Evolutionary conservation across 2,329 filamentous ascomycete species (phyloP).

Genomic region (Teratosphaeria epicoccoides): DNA sequence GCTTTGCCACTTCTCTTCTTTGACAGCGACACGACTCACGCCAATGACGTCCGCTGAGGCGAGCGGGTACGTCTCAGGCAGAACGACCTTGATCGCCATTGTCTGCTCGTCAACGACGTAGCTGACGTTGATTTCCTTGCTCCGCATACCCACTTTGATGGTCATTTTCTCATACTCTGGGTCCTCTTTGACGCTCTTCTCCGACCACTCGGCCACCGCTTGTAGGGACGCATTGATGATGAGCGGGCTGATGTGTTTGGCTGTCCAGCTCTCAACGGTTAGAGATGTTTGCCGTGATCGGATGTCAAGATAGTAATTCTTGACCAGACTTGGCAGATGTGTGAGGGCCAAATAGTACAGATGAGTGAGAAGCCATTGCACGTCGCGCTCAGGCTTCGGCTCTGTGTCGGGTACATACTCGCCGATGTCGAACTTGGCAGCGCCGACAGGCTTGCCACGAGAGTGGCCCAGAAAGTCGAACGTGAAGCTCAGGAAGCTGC

Average conservation of each 20-base stretch:
- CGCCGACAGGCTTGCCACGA: constrained; percentile 58
- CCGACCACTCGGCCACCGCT: constrained; percentile 58
- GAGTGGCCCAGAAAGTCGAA: constrained; percentile 79
- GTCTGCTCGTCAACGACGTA: constrained; percentile 83
- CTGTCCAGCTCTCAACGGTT: constrained; percentile 74
- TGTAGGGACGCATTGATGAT: constrained; percentile 56
- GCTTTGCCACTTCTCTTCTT: constrained; percentile 82
- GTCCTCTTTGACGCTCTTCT: constrained; percentile 26
- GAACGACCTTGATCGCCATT: constrained; percentile 68
- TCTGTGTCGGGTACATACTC: constrained; percentile 46
- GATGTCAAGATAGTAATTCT: constrained; percentile 74
- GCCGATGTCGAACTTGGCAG: constrained; percentile 59
- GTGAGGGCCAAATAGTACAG: constrained; percentile 74
- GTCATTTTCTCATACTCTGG: constrained; percentile 44
- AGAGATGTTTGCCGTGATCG: constrained; percentile 67
- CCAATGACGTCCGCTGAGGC: constrained; percentile 66
- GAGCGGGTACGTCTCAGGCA: constrained; percentile 75
- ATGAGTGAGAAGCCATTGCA: constrained; percentile 75
- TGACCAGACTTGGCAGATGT: constrained; percentile 67
- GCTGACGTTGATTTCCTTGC: constrained; percentile 67
- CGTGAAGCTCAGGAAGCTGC: constrained; percentile 62
- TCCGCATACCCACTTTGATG: constrained; percentile 61
- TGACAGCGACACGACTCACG: constrained; percentile 73
- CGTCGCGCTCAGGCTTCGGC: constrained; percentile 58
- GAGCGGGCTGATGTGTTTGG: constrained; percentile 64